phyloP scores from a whole-genome alignment of 78 protist species.

The Pigoraptor vietnamica region DNA sequence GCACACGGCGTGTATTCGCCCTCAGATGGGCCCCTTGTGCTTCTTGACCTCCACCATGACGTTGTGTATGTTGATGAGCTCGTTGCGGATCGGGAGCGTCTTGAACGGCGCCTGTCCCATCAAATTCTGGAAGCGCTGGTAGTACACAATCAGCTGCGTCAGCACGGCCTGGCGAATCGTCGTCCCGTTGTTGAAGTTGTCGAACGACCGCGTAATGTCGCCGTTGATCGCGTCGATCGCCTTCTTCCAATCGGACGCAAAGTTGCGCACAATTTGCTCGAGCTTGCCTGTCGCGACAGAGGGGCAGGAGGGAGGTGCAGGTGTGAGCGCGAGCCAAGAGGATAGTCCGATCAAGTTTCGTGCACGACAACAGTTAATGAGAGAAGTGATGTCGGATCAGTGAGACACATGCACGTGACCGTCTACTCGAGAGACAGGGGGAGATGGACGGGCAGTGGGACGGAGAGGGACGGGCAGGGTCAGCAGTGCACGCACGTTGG shows the following conservation, averaged over 20 bases:
- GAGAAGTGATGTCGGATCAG: not conserved
- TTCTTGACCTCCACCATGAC: not conserved
- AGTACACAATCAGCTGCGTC: slow-evolving; percentile 16
- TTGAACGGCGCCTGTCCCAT: not conserved
- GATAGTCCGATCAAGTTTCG: not conserved
- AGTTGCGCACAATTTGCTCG: not conserved
- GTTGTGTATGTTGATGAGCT: not conserved
- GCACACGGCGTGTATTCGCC: too few relatives aligned
- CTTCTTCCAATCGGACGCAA: not conserved
- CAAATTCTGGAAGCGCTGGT: not conserved
- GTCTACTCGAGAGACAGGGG: not conserved
- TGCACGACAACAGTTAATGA: not conserved
- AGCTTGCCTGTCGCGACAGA: not conserved
- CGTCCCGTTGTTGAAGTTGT: not conserved
- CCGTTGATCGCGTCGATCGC: not conserved
- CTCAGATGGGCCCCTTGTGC: not conserved
- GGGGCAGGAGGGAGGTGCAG: not conserved
- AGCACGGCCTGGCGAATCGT: not conserved
- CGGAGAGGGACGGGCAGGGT: too few relatives aligned
- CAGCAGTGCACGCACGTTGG: not conserved
- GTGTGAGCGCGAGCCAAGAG: too few relatives aligned
- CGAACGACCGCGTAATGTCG: not conserved
- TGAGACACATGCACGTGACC: not conserved
- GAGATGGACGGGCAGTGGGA: too few relatives aligned
- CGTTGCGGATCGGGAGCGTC: not conserved